Percentiles rank a stretch among this genome's conserved stretches.
These are phyloP conservation scores for Alternaria novae-zelandiae DNA, from an alignment of 2,329 filamentous ascomycete genomes.

Conservation along the genomic window DNA sequence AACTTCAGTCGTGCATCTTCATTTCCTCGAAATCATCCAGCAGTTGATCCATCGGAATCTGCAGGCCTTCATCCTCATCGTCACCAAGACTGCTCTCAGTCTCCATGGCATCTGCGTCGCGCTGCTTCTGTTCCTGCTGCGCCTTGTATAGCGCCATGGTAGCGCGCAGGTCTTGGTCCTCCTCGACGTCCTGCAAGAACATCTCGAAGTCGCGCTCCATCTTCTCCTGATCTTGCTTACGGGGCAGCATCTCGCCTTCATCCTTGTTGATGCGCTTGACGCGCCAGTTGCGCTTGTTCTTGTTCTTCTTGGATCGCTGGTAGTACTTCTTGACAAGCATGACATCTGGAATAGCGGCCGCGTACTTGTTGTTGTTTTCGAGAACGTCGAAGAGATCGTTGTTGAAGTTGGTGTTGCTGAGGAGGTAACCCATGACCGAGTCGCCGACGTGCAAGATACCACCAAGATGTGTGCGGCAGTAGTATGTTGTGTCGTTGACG, in stretches of 20 bases:
- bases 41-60: slow-evolving; percentile 64
- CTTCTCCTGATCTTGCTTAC: slow-evolving; percentile 85
- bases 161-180: slow-evolving; percentile 85
- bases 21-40: slow-evolving; percentile 94
- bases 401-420: slow-evolving; percentile 92
- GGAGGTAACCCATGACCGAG: slow-evolving; percentile 91
- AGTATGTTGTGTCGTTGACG: slow-evolving; percentile 84
- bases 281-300: slow-evolving; percentile 77
- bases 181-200: slow-evolving; percentile 96
- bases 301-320: slow-evolving; percentile 77
- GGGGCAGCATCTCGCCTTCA: slow-evolving; percentile 83
- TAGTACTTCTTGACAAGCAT: slow-evolving; percentile 98
- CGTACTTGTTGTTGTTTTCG: slow-evolving; percentile 76
- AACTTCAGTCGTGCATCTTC: slow-evolving; percentile 63
- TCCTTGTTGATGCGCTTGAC: slow-evolving; percentile 93
- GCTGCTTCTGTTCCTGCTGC: slow-evolving; percentile 61
- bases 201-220: slow-evolving; percentile 95
- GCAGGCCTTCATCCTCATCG: slow-evolving; percentile 61
- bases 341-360: slow-evolving; percentile 84
- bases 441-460: slow-evolving; percentile 86
- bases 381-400: slow-evolving; percentile 83
- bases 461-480: slow-evolving; percentile 88
- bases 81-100: slow-evolving; percentile 63
- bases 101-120: slow-evolving; percentile 70
- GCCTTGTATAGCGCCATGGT: slow-evolving; percentile 86